Percentiles rank a stretch among this genome's conserved stretches.
phyloP scores from a whole-genome alignment of 495 filamentous ascomycete genomes.

The Aspergillus bridgeri region DNA sequence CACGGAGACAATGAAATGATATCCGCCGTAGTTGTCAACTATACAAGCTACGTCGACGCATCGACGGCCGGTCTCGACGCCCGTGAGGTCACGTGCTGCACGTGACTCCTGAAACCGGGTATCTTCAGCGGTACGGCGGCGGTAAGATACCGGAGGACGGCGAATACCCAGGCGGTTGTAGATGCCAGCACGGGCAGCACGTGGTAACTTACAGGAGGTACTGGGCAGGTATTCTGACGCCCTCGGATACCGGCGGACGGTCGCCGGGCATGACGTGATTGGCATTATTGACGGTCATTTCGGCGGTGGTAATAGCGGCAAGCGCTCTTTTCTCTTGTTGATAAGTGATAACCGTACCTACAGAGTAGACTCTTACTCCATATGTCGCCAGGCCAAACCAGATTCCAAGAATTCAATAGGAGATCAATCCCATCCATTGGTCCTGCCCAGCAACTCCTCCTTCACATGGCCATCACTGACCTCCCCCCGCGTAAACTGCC shows the following conservation, averaged over 20 bases:
- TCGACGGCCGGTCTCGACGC: not conserved
- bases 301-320: slow-evolving; percentile 14
- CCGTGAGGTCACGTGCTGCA: not conserved
- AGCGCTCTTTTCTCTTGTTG: not conserved
- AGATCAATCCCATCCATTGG: not conserved
- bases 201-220: no score
- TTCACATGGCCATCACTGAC: no score
- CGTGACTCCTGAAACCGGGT: not conserved
- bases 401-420: not conserved
- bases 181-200: slow-evolving; percentile 14
- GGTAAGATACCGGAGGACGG: slow-evolving; percentile 9
- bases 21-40: no score
- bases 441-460: no score
- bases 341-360: no score
- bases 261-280: slow-evolving; percentile 14
- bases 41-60: no score
- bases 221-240: not conserved
- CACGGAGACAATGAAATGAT: no score
- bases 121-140: not conserved
- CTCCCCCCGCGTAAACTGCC: no score
- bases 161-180: slow-evolving; percentile 11
- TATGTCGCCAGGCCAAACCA: not conserved
- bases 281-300: slow-evolving; percentile 7
- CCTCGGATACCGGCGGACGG: slow-evolving; percentile 14
- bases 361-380: not conserved